Conservation (phyloP, 2,329 filamentous ascomycete genomes). For the Botrytis byssoidea region DNA sequence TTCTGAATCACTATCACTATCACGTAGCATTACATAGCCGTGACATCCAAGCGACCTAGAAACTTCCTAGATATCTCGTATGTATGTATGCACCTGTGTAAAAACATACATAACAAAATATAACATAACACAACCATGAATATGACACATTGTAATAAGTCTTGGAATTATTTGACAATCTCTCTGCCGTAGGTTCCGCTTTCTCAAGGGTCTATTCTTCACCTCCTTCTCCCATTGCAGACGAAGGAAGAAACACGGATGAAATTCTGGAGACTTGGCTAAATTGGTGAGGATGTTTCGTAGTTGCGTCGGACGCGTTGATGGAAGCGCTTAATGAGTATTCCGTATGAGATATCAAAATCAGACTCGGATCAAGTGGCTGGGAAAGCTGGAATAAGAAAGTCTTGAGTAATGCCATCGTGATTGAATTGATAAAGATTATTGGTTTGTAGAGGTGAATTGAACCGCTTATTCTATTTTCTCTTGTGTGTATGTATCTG, state of each 20-base stretch:
- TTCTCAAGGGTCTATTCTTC: background rate
- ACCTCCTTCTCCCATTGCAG: background rate
- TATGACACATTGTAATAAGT: background rate
- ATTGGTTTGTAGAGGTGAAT: background rate
- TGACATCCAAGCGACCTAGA: background rate
- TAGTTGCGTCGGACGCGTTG: background rate
- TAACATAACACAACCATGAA: background rate
- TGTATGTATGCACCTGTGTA: background rate
- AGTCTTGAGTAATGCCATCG: background rate
- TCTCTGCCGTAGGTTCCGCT: background rate
- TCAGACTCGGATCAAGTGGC: background rate
- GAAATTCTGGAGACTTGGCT: slow-evolving; percentile 9
- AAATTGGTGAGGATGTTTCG: background rate
- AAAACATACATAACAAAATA: background rate
- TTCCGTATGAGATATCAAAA: background rate
- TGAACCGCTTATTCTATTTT: background rate
- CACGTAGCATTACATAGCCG: background rate
- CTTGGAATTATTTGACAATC: background rate
- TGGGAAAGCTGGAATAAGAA: background rate
- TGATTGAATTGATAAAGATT: background rate
- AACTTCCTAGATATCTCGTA: background rate
- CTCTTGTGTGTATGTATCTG: background rate
- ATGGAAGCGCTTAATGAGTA: slow-evolving; percentile 5
- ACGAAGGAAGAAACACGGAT: slow-evolving; percentile 14
- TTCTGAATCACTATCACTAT: background rate